Evolutionary conservation across 192 early-diverging fungal genomes (phyloP), one percentile per base, ranked within the genome.

Genomic region (Funneliformis mosseae): DNA sequence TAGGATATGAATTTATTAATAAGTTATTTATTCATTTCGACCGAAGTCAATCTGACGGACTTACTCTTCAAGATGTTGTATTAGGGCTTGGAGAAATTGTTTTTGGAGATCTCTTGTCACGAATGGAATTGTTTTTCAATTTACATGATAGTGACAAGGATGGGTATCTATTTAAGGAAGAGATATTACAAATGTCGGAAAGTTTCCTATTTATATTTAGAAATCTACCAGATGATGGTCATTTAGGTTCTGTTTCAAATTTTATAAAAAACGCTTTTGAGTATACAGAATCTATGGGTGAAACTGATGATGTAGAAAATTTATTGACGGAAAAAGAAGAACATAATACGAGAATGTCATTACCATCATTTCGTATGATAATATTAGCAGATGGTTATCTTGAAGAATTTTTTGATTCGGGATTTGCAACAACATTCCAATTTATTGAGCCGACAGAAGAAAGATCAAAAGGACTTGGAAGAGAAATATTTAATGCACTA

Each of bases 161-260:
- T 67, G 91, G 89, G 1, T 81, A 86, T 14, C 83, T 97, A 63
- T 90, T 79, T 42, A 91, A 94, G 43, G 89, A 94, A 45, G 94
- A 99, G 74, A 89, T 96, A 45, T 91, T 97, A 77, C 90, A 92
- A 59, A 86, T 97, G 71, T 94, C 94, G 1, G 96, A 97, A 85
- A 92, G 92, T 50, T 82, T 99, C 7, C 88, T 96, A 74, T 97
- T 95, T 80, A 86, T 99, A 2, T 86, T 93, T 61, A 81, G 92
- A 2, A 79, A 81, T 41, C 81, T 91, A 64, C 84, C 89, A 59
- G 88, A 88, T 12, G 89, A 93, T 78, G 42, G 76, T 61, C 87
- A 93, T 80, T 69, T 96, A 50, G 87, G 85, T 38, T 75, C 87
- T 25, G 87, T 93, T 33, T 90, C 88, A 33, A 87, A 85, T 39